Conservation (phyloP, 257 asterid species). For the Solanum pennellii region DNA sequence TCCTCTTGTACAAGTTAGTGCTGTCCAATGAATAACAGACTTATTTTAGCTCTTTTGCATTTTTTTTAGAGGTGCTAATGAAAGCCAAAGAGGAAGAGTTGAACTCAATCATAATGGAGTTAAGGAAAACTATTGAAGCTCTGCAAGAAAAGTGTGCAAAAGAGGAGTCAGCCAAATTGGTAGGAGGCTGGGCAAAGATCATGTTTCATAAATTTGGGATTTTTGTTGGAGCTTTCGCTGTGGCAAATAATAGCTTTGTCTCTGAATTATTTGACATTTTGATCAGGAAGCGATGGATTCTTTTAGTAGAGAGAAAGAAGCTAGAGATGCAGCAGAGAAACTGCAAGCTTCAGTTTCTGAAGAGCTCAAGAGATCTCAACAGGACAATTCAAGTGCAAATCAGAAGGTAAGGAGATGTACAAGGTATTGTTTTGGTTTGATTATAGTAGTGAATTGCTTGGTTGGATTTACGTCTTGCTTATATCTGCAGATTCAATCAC, state of each 20-base stretch:
- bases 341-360: conserved; percentile 58
- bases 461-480: background rate
- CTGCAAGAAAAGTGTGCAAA: conserved; percentile 58
- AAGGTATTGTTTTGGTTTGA: background rate
- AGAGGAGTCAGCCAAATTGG: conserved; percentile 68
- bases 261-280: background rate
- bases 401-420: conserved; percentile 43
- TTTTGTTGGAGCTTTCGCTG: background rate
- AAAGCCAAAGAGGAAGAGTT: conserved; percentile 73
- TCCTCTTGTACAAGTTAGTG: background rate
- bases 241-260: background rate
- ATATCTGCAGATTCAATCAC: conserved; percentile 61
- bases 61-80: conserved; percentile 48
- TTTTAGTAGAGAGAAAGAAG: conserved; percentile 56
- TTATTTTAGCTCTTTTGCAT: background rate
- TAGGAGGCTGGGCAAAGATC: conserved; percentile 10
- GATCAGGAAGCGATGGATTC: conserved; percentile 70
- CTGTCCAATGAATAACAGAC: background rate
- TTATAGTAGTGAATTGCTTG: background rate
- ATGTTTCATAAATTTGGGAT: background rate
- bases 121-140: conserved; percentile 55
- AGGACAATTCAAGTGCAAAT: conserved; percentile 39
- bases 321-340: conserved; percentile 58
- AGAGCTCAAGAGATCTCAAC: conserved; percentile 64
- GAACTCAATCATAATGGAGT: conserved; percentile 61